phyloP scores from a whole-genome alignment of 306 rosid genomes.

The barrel medic (Medicago truncatula) region DNA sequence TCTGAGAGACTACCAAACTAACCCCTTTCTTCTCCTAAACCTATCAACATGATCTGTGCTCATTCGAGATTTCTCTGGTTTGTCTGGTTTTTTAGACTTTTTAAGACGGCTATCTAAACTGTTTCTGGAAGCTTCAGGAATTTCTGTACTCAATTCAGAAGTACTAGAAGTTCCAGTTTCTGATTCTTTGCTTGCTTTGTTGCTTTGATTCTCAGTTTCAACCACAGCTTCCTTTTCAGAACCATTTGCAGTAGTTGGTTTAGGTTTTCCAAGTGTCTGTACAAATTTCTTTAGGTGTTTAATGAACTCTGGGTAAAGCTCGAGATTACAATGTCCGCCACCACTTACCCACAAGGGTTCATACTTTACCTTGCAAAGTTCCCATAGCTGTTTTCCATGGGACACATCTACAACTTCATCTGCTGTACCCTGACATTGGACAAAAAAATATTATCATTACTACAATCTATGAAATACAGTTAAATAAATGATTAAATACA shows the following conservation, averaged over 20 bases:
- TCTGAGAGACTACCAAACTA: constrained; percentile 75
- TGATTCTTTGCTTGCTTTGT: constrained; percentile 58
- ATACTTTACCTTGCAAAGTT: constrained; percentile 79
- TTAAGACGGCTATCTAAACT: constrained; percentile 97
- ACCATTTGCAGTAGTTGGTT: constrained; percentile 65
- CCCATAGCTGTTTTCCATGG: constrained; percentile 95
- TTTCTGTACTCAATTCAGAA: constrained; percentile 55
- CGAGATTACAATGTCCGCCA: constrained; percentile 94
- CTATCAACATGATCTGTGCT: constrained; percentile 94
- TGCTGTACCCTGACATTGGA: constrained; percentile 76
- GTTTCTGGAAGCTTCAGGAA: constrained; percentile 92
- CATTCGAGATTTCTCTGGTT: constrained; percentile 93
- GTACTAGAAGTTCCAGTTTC: constrained; percentile 69
- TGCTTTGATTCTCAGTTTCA: constrained; percentile 53
- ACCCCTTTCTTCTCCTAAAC: constrained; percentile 81
- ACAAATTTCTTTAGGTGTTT: constrained; percentile 95
- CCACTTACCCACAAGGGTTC: constrained; percentile 95
- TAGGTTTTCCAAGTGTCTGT: constrained; percentile 78
- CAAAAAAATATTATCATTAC: constrained; percentile 8
- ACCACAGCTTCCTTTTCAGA: constrained; percentile 48
- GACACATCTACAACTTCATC: constrained; percentile 94
- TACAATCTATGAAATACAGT: constrained; percentile 6
- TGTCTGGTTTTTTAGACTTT: constrained; percentile 75
- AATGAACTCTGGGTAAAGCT: constrained; percentile 90
- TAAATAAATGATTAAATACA: background rate